phyloP scores from a whole-genome alignment of 2,329 filamentous ascomycete genomes.

The Decorospora gaudefroyi region DNA sequence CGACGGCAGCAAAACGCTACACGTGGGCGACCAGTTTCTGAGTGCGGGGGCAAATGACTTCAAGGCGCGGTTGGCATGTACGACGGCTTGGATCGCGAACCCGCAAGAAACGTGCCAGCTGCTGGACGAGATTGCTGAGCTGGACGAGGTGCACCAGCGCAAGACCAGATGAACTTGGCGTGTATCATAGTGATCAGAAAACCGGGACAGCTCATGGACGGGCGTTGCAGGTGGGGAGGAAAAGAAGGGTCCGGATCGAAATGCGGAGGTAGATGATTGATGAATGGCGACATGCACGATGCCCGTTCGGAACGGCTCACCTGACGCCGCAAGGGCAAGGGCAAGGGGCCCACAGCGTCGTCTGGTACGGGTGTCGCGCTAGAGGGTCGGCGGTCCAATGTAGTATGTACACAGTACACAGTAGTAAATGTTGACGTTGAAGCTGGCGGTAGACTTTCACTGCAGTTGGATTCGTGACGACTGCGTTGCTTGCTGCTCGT shows the following conservation, averaged over 20 bases:
- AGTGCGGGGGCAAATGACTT: conserved; percentile 92
- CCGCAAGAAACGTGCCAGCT: conserved; percentile 87
- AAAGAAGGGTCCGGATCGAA: neutral
- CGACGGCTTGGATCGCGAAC: conserved; percentile 95
- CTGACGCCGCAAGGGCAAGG: neutral
- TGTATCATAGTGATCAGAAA: no score
- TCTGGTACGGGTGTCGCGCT: conserved; percentile 13
- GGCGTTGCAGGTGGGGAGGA: no score
- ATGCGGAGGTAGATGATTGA: neutral
- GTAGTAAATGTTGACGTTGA: neutral
- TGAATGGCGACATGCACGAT: conserved; percentile 7
- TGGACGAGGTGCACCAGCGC: conserved; percentile 49
- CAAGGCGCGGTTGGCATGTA: conserved; percentile 88
- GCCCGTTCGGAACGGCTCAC: conserved; percentile 8
- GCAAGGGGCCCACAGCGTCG: conserved; percentile 19
- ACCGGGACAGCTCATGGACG: neutral
- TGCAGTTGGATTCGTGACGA: no score
- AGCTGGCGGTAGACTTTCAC: no score
- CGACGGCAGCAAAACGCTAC: conserved; percentile 76
- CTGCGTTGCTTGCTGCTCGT: no score
- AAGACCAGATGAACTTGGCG: conserved; percentile 34
- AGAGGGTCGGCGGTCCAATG: conserved; percentile 7
- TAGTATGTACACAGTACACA: neutral
- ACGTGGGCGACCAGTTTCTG: conserved; percentile 95
- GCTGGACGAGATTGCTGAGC: conserved; percentile 73